A percentile compares a stretch with the other conserved stretches of the same genome.
These are phyloP conservation scores for Pogostemon cablin DNA, from an alignment of 257 asterid genomes.

Conservation along the genomic window DNA sequence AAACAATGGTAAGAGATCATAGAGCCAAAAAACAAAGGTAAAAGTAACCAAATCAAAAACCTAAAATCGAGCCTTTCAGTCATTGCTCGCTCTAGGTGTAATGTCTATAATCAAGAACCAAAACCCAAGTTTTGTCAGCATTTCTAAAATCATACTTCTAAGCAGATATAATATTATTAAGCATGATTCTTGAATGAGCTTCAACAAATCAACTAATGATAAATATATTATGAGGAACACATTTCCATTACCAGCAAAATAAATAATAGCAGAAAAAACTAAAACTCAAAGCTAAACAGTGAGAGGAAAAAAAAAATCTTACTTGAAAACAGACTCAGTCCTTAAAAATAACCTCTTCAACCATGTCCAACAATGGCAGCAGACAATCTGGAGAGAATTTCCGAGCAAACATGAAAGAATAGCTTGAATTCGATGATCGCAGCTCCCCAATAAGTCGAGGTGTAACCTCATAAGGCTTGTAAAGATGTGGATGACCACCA, in stretches of 20 bases:
- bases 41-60: neutral
- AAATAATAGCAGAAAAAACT: neutral
- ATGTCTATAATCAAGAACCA: neutral
- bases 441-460: constrained; percentile 47
- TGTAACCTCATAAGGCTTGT: constrained; percentile 52
- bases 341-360: constrained; percentile 51
- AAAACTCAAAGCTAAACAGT: neutral
- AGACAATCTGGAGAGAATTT: constrained; percentile 78
- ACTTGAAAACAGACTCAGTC: constrained; percentile 48
- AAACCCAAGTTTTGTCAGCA: neutral
- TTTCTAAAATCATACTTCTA: neutral
- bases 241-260: constrained; percentile 1
- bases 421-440: constrained; percentile 51
- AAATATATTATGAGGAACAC: neutral
- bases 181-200: neutral
- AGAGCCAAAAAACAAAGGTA: neutral
- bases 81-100: neutral
- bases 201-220: neutral
- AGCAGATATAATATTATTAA: neutral
- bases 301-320: constrained; percentile 16
- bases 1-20: neutral
- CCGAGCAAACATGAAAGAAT: constrained; percentile 62
- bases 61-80: neutral
- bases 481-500: constrained; percentile 73
- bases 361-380: constrained; percentile 60